Percentiles rank a stretch among this genome's conserved stretches.
These are phyloP conservation scores for Phaseolus coccineus DNA, from an alignment of 331 rosid genomes.

Conservation along the genomic window DNA sequence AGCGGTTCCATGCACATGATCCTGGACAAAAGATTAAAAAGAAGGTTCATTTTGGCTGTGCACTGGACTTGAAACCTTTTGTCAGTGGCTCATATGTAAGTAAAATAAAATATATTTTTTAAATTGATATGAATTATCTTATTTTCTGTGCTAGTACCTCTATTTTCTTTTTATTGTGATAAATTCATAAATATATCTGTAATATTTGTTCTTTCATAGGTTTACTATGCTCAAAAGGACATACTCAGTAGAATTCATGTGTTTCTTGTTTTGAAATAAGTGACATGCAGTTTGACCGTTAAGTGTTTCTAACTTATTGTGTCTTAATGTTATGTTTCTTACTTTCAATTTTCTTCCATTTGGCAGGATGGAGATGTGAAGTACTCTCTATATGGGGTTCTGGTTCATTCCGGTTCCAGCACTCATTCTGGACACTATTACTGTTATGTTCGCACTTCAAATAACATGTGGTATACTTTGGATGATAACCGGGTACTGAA, in stretches of 20 bases:
- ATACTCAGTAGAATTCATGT: background rate
- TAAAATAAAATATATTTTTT: background rate
- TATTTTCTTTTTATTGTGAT: too few species aligned
- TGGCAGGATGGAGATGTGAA: conserved; percentile 78
- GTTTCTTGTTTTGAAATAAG: conserved; percentile 10
- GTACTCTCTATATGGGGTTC: conserved; percentile 92
- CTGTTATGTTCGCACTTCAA: conserved; percentile 93
- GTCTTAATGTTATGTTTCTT: background rate
- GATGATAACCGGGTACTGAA: conserved; percentile 85
- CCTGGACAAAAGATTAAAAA: conserved; percentile 83
- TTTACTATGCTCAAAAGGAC: conserved; percentile 12
- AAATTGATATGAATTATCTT: background rate
- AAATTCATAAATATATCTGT: background rate
- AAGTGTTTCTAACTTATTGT: conserved; percentile 26
- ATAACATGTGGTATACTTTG: conserved; percentile 91
- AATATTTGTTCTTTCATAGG: background rate
- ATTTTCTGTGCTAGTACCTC: background rate
- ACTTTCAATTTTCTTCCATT: conserved; percentile 23
- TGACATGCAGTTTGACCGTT: background rate
- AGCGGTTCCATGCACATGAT: conserved; percentile 81
- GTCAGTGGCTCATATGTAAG: conserved; percentile 88
- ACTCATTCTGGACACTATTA: conserved; percentile 93
- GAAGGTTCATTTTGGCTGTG: conserved; percentile 73
- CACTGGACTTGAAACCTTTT: conserved; percentile 80
- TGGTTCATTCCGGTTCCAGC: conserved; percentile 87